Evolutionary conservation across 495 filamentous ascomycete species (phyloP), one percentile per base, ranked within the genome.

Genomic region (Niebla homalea): DNA sequence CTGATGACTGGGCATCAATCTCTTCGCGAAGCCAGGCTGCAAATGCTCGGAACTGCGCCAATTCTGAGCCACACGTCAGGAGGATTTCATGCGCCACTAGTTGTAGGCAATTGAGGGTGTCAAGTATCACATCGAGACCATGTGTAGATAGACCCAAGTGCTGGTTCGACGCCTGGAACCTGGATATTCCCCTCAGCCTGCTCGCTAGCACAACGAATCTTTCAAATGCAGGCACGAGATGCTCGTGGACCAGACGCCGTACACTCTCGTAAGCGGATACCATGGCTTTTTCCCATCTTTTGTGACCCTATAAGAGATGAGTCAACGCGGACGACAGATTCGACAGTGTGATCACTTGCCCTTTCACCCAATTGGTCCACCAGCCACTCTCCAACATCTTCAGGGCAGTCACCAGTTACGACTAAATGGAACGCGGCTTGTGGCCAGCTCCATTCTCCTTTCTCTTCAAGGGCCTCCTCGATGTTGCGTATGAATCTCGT

Each of bases 271-370:
- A 83, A 4, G 87, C 88, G 29, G 70, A 74, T 2, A 76, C 71
- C 18, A 92, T 80, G 16, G 86, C 82, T 60, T 92, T 89, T 44
- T 96, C 88, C 92, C 92, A 98, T 49, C 92, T 76, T 64, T 94
- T 96, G 58, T 94, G 86, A 3, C 89, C 88, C 87, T 94, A 18
- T 19, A 49, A 5, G 11, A n/a, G 29, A 43, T 66, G 48, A 68
- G 51, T 48, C 18, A 25, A 16, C 14, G 22, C 26, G 38, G 26
- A 48, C 21, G 32, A 36, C n/a, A 19, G 36, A 19, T 12, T 32
- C 2, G 12, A 39, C 20, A 32, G 26, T 15, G 16, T 19, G 1
- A 45, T 16, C 14, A 59, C 74, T 52, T 74, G 92, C 89, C 57
- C 87, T 73, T 57, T 96, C 92, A 23, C 78, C 79, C 23, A 98